Conservation (phyloP, 495 filamentous ascomycete genomes). For the Rostrohypoxylon terebratum region DNA sequence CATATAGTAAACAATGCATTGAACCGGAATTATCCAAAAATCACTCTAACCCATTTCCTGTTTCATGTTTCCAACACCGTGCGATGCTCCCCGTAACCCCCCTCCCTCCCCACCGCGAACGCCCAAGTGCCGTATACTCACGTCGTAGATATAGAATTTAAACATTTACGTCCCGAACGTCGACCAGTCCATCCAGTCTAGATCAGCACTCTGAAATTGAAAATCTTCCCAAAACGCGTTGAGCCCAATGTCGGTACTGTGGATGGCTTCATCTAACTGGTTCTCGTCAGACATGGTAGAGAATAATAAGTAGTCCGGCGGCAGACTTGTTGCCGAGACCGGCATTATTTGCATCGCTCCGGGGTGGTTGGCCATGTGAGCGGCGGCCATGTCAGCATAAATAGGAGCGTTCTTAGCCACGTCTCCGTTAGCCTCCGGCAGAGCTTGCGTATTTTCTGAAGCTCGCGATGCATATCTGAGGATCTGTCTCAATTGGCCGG, state of each 20-base stretch:
- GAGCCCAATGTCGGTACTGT: constrained; percentile 50
- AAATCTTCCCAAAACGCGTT: constrained; percentile 50
- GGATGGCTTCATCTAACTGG: constrained; percentile 51
- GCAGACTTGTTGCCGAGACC: constrained; percentile 41
- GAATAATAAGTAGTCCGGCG: constrained; percentile 48
- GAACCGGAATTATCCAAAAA: constrained; percentile 31
- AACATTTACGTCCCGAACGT: constrained; percentile 44
- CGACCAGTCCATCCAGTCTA: constrained; percentile 53
- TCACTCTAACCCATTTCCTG: constrained; percentile 10
- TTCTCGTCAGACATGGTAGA: constrained; percentile 52
- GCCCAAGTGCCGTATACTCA: constrained; percentile 31
- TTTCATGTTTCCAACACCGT: constrained; percentile 24
- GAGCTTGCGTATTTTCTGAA: constrained; percentile 35
- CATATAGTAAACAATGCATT: constrained; percentile 30
- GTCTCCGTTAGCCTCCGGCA: constrained; percentile 36
- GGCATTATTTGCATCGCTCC: constrained; percentile 44
- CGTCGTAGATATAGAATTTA: constrained; percentile 18
- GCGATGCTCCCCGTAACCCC: constrained; percentile 30
- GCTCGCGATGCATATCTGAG: constrained; percentile 46
- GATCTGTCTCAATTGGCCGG: constrained; percentile 48
- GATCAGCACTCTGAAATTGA: constrained; percentile 48
- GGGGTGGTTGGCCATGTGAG: constrained; percentile 41
- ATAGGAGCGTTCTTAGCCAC: constrained; percentile 33
- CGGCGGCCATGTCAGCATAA: constrained; percentile 40
- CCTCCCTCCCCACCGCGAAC: too few relatives aligned